Evolutionary conservation across 2,329 filamentous ascomycete species (phyloP), one percentile per base, ranked within the genome.

Genomic region (Fusarium newnesense): DNA sequence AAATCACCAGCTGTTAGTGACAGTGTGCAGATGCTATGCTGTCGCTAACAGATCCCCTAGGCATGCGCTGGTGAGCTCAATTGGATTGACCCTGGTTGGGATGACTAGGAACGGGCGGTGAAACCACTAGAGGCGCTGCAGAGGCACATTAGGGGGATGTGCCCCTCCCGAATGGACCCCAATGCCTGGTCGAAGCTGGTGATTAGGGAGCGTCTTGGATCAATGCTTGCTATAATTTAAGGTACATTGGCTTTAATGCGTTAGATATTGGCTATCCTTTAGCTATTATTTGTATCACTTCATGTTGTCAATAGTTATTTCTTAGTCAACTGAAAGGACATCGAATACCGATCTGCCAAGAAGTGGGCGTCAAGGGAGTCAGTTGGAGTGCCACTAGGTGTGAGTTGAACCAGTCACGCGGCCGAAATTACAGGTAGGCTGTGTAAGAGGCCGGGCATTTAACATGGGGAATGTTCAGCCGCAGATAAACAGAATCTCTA

Each of bases 61-160:
- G 34, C 21, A 26, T 56, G 26, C 49, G 57, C 60, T 61, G 52
- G 42, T 50, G 44, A 70, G 54, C 54, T 64, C 36, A 40, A 56
- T 64, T 63, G 61, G 57, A 53, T 50, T 54, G 66, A 39, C 58
- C 66, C 52, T 66, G 46, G 57, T 68, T 60, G 62, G 64, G 68
- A 60, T 64, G 68, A 40, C 68, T 58, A 32, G 58, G 63, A 69
- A 64, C 68, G 68, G 72, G 69, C 69, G 72, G 69, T 73, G 72
- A 74, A 74, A 75, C 61, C 54, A 67, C 64, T 72, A 72, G 43
- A 44, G 60, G 50, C 57, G 49, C 62, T 64, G 56, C 61, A 74
- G 49, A 58, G 39, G 70, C 46, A 59, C 59, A 64, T 73, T 71
- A 73, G 70, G 70, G 59, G 70, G 64, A 68, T 44, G 30, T 56